Evolutionary conservation across 179 eudicot genomes (phyloP), one percentile per base, ranked within the genome.

Genomic region (Beta macrorhiza): DNA sequence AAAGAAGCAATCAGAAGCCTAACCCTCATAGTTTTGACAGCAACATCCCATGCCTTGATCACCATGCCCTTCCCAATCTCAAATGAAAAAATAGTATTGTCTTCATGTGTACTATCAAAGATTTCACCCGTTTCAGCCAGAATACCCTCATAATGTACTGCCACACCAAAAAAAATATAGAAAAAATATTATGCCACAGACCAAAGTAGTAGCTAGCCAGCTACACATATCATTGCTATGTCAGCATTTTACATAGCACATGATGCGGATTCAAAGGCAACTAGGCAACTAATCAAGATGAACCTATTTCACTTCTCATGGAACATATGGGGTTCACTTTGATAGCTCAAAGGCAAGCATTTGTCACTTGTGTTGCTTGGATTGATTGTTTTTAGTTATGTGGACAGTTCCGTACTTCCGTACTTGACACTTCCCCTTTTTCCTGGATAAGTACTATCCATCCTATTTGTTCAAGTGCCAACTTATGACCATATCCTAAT

Each of bases 31-130:
- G 99, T 96, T 89, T 83, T 93, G 58, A 96, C 61, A 78, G 93
- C 98, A 87, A 96, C 78, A 76, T 93, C 98, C 99, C 99, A 96
- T 71, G 98, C 97, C 87, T 88, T 96, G 83, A 96, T 96, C 20
- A 96, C 97, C 22, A 83, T 76, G 81, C 98, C 97, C 78, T 86
- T 85, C 47, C 99, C 98, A 62, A 93, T 85, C 89, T 96, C 99
- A 85, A 93, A 96, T 47, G 92, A 84, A 88, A 96, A 96, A 61
- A 93, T 74, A 52, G 92, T 85, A 81, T 95, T 91, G 87, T 93
- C 99, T 85, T 96, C 99, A 79, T 84, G 91, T 13, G 99, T 92
- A 65, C 93, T 93, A 83, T 96, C 99, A 78, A 96, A 96, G 79
- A 96, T 92, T 74, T 96, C 96, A 79, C 94, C 99, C 16, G 93